phyloP scores from a whole-genome alignment of 345 rosid species.

The Dovyalis caffra region DNA sequence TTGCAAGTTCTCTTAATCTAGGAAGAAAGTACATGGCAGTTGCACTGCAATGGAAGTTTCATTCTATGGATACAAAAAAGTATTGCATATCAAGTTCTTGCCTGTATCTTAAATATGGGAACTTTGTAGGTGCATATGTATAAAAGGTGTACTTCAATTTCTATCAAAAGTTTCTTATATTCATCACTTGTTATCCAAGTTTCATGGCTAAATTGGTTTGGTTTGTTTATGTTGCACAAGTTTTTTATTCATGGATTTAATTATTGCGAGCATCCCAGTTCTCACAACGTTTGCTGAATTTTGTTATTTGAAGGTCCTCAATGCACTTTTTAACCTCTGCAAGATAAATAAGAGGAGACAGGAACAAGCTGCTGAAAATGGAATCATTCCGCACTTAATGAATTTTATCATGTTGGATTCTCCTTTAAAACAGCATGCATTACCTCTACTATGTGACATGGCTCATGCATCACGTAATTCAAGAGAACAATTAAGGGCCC shows the following conservation, averaged over 20 bases:
- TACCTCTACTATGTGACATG: slow-evolving; percentile 97
- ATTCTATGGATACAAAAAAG: not conserved
- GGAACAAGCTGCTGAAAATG: slow-evolving; percentile 99
- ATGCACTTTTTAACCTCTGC: slow-evolving; percentile 93
- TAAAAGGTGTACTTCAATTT: not conserved
- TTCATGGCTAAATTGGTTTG: not conserved
- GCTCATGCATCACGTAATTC: slow-evolving; percentile 99
- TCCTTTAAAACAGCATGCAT: slow-evolving; percentile 74
- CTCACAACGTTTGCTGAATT: not conserved
- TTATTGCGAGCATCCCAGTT: not conserved
- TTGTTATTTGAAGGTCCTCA: slow-evolving; percentile 67
- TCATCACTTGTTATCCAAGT: not conserved
- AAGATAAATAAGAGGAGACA: slow-evolving; percentile 99
- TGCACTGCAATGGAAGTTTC: not conserved
- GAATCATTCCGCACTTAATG: slow-evolving; percentile 98
- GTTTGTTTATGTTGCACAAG: not conserved
- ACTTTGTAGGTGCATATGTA: not conserved
- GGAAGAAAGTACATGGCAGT: not conserved
- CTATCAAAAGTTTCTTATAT: not conserved
- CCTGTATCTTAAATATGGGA: not conserved
- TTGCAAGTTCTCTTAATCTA: not conserved
- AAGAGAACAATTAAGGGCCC: slow-evolving; percentile 95
- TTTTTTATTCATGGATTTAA: not conserved
- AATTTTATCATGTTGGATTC: slow-evolving; percentile 74
- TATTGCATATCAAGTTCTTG: not conserved